These are phyloP conservation scores for Heliosperma pusillum DNA, from an alignment of 148 eudicot species.

Conservation along the genomic window DNA sequence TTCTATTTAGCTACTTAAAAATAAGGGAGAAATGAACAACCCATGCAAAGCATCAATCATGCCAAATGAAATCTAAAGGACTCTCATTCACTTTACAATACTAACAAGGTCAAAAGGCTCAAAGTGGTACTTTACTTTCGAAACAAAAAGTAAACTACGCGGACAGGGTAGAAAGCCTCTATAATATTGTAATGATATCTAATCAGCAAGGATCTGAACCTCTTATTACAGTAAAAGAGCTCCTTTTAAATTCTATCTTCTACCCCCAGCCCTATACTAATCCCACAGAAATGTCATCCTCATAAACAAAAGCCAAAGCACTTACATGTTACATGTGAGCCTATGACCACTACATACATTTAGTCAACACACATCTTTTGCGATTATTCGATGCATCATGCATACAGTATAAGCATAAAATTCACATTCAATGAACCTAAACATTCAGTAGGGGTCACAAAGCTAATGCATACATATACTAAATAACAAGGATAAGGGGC, in stretches of 20 bases:
- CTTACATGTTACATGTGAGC: not conserved
- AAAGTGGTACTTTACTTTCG: too few relatives aligned
- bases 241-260: not conserved
- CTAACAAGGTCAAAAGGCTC: not conserved
- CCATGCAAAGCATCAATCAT: not conserved
- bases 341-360: not conserved
- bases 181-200: not conserved
- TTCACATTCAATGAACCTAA: not conserved
- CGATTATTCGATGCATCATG: not conserved
- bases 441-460: not conserved
- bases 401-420: not conserved
- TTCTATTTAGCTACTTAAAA: not conserved
- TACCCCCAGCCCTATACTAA: not conserved
- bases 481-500: not conserved
- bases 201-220: not conserved
- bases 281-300: not conserved
- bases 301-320: conserved; percentile 4
- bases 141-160: not conserved
- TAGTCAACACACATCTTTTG: conserved; percentile 1
- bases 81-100: not conserved
- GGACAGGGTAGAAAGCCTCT: not conserved
- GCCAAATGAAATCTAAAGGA: too few relatives aligned
- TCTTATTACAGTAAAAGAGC: not conserved
- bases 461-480: not conserved
- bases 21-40: not conserved